Percentiles rank a stretch among this genome's conserved stretches.
These are phyloP conservation scores for Saccharomycopsis fibuligera DNA, from an alignment of 805 yeast genomes.

Conservation along the genomic window DNA sequence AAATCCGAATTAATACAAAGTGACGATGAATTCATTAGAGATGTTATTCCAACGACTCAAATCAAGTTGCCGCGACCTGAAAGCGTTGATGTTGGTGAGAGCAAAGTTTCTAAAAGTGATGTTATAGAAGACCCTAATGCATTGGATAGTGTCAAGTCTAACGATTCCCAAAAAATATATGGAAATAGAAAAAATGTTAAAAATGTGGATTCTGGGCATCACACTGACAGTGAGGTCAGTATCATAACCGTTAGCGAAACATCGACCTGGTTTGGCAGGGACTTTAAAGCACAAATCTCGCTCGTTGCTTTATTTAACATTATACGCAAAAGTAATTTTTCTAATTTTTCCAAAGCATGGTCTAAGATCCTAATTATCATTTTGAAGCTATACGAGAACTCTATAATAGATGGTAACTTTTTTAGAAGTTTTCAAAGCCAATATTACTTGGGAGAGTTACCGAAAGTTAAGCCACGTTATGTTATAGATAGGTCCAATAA, in stretches of 20 bases:
- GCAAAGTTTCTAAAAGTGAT: neutral
- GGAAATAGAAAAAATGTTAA: constrained; percentile 11
- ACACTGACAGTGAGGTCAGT: constrained; percentile 23
- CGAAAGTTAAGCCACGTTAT: constrained; percentile 60
- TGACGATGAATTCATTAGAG: constrained; percentile 31
- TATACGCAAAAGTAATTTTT: constrained; percentile 49
- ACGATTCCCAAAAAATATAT: constrained; percentile 5
- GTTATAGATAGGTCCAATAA: constrained; percentile 38
- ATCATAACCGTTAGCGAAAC: constrained; percentile 69
- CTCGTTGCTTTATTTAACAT: constrained; percentile 80
- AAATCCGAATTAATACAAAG: constrained; percentile 17
- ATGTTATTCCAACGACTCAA: constrained; percentile 40
- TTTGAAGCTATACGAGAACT: constrained; percentile 61
- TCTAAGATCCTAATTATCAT: constrained; percentile 49
- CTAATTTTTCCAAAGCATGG: constrained; percentile 53
- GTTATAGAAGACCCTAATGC: neutral
- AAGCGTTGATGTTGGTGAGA: neutral
- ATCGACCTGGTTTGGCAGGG: constrained; percentile 80
- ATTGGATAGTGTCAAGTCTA: neutral
- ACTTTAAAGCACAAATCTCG: constrained; percentile 87
- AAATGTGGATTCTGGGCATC: neutral
- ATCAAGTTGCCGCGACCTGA: constrained; percentile 23
- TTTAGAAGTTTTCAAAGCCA: constrained; percentile 57
- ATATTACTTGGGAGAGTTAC: constrained; percentile 46
- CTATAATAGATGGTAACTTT: constrained; percentile 59